Conservation (phyloP, 441 rosid genomes). For the Cnidoscolus chayamansa region DNA sequence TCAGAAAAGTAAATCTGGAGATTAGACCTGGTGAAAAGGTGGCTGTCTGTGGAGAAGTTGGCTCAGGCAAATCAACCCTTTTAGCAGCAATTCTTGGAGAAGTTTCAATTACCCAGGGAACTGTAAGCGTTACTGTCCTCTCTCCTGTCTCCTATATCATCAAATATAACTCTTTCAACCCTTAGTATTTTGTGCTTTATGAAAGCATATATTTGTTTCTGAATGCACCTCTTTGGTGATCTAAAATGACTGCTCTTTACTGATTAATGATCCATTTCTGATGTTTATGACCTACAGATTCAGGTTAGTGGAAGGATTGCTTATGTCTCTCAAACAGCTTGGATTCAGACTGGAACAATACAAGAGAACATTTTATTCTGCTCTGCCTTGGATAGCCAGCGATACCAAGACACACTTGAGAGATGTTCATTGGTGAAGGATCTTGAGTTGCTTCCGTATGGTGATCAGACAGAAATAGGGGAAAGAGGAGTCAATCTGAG, state of each 20-base stretch:
- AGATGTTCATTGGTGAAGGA: constrained; percentile 84
- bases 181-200: neutral
- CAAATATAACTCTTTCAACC: neutral
- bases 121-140: constrained; percentile 41
- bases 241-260: neutral
- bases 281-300: constrained; percentile 42
- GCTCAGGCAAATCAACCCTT: constrained; percentile 93
- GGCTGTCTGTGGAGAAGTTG: constrained; percentile 96
- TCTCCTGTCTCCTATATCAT: neutral
- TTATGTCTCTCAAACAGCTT: constrained; percentile 91
- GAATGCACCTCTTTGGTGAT: neutral
- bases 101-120: constrained; percentile 65
- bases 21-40: constrained; percentile 67
- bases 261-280: constrained; percentile 1
- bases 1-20: constrained; percentile 58
- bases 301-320: constrained; percentile 75
- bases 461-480: constrained; percentile 91
- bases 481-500: constrained; percentile 98
- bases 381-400: constrained; percentile 53
- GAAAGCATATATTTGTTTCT: neutral
- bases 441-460: constrained; percentile 79
- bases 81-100: constrained; percentile 90
- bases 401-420: constrained; percentile 78
- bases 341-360: constrained; percentile 93
- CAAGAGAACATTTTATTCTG: constrained; percentile 86